phyloP scores from a whole-genome alignment of 108 stramenopile genomes.

The Cyclotella choctawhatcheeana region DNA sequence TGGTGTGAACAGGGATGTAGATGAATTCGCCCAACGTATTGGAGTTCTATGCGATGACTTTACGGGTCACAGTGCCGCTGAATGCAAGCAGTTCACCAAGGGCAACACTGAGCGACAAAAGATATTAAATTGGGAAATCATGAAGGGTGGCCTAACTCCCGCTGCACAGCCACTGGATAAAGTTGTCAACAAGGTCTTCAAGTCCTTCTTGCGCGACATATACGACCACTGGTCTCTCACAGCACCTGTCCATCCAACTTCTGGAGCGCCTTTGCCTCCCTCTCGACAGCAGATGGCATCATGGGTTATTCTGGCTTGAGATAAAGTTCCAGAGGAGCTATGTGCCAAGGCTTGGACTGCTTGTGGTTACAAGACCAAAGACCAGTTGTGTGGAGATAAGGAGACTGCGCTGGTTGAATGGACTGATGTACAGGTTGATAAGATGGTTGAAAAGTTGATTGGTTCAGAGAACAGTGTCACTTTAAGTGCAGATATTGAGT shows the following conservation, averaged over 20 bases:
- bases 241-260: conserved; percentile 10
- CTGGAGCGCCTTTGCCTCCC: conserved; percentile 17
- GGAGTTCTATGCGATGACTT: background rate
- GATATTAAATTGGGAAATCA: background rate
- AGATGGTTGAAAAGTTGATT: too few species aligned
- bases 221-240: conserved; percentile 23
- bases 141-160: conserved; percentile 28
- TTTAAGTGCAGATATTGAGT: too few species aligned
- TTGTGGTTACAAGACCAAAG: conserved; percentile 35
- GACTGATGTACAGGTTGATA: too few species aligned
- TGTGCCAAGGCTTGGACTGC: conserved; percentile 22
- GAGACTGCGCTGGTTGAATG: too few species aligned
- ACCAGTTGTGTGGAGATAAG: too few species aligned
- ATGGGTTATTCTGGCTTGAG: conserved; percentile 45
- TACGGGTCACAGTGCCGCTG: background rate
- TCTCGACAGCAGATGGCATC: conserved; percentile 19
- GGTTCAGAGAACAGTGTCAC: too few species aligned
- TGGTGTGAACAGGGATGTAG: background rate
- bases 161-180: conserved; percentile 33
- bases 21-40: background rate
- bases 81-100: background rate
- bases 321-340: conserved; percentile 33
- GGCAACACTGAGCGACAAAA: background rate
- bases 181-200: conserved; percentile 35
- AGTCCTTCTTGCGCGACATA: conserved; percentile 31